Evolutionary conservation across 495 filamentous ascomycete genomes (phyloP).

Genomic region (Xylaria curta): DNA sequence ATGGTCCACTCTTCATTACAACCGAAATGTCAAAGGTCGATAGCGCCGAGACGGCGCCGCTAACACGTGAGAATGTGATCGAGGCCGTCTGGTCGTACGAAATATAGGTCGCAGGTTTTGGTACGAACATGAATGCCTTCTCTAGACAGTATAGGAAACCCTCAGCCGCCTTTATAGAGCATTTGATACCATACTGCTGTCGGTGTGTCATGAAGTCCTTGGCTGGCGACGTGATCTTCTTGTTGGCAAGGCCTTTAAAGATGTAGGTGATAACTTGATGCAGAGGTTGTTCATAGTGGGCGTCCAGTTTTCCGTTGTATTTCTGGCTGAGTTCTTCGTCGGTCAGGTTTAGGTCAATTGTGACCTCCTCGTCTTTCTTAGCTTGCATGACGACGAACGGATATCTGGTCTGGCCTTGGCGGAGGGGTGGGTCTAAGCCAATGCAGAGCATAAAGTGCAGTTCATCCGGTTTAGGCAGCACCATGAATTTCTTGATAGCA

Average conservation of each 20-base stretch:
- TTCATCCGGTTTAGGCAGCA: slow-evolving; percentile 97
- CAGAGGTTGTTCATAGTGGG: slow-evolving; percentile 90
- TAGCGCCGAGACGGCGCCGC: slow-evolving; percentile 89
- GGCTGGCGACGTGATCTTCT: slow-evolving; percentile 91
- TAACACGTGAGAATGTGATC: slow-evolving; percentile 94
- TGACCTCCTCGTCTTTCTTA: slow-evolving; percentile 97
- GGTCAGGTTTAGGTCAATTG: slow-evolving; percentile 96
- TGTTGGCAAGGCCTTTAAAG: slow-evolving; percentile 90
- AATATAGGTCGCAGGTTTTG: slow-evolving; percentile 96
- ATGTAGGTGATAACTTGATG: slow-evolving; percentile 91
- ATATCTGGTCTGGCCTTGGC: slow-evolving; percentile 97
- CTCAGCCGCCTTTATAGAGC: slow-evolving; percentile 98
- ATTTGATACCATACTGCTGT: slow-evolving; percentile 94
- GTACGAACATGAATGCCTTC: slow-evolving; percentile 98
- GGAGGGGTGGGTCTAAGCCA: slow-evolving; percentile 92
- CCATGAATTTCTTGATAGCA: slow-evolving; percentile 96
- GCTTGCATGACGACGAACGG: slow-evolving; percentile 99
- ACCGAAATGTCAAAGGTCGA: slow-evolving; percentile 98
- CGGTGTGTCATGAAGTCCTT: slow-evolving; percentile 94
- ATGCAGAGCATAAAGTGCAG: slow-evolving; percentile 93
- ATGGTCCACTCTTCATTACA: slow-evolving; percentile 76
- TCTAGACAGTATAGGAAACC: slow-evolving; percentile 96
- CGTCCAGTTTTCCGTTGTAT: slow-evolving; percentile 85
- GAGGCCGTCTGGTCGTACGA: slow-evolving; percentile 86
- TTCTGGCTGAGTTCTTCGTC: slow-evolving; percentile 80